Conservation (phyloP, 2,329 filamentous ascomycete species). For the Thermothelomyces thermophilus region DNA sequence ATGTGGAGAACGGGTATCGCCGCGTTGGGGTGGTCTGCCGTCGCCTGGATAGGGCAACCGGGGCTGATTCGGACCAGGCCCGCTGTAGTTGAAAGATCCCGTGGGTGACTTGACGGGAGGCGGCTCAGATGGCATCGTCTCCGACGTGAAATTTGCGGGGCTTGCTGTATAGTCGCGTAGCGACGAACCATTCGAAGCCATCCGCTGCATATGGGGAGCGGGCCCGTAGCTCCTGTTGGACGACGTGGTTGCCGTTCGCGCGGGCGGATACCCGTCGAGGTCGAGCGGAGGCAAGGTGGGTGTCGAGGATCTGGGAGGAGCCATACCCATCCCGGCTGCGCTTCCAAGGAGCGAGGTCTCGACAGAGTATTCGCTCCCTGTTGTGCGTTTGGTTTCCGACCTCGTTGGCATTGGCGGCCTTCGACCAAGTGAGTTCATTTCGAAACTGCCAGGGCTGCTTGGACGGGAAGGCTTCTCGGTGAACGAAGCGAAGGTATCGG, state of each 20-base stretch:
- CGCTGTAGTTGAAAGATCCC: slow-evolving; percentile 15
- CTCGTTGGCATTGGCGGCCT: slow-evolving; percentile 41
- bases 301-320: slow-evolving; percentile 26
- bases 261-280: slow-evolving; percentile 17
- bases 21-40: not conserved
- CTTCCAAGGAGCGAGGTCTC: slow-evolving; percentile 27
- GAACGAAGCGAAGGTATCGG: slow-evolving; percentile 55
- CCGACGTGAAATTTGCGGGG: slow-evolving; percentile 24
- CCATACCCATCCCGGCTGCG: slow-evolving; percentile 29
- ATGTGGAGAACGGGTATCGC: not conserved
- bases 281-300: slow-evolving; percentile 24
- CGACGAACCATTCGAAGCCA: slow-evolving; percentile 24
- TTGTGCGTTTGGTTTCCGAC: slow-evolving; percentile 25
- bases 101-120: slow-evolving; percentile 25
- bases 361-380: slow-evolving; percentile 25
- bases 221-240: slow-evolving; percentile 26
- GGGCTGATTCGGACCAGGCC: slow-evolving; percentile 12
- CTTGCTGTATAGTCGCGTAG: slow-evolving; percentile 25
- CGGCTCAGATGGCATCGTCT: slow-evolving; percentile 26
- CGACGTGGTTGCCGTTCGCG: slow-evolving; percentile 21
- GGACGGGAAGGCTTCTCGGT: slow-evolving; percentile 57
- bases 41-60: slow-evolving; percentile 8
- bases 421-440: slow-evolving; percentile 47
- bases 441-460: slow-evolving; percentile 46
- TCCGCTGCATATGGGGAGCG: slow-evolving; percentile 22